phyloP scores from a whole-genome alignment of 2,329 filamentous ascomycete species.

The Bipolaris victoriae region DNA sequence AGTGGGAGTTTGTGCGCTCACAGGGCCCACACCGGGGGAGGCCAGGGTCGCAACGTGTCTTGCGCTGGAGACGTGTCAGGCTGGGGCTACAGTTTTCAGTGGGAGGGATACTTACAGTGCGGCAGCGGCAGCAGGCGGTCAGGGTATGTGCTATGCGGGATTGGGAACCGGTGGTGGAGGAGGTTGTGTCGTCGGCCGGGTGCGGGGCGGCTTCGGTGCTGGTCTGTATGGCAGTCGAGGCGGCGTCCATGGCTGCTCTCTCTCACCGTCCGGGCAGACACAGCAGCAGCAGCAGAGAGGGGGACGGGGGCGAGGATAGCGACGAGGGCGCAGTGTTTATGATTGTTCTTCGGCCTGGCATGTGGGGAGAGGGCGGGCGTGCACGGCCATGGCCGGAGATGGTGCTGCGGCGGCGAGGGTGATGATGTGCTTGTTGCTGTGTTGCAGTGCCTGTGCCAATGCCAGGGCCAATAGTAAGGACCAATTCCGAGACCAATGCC shows the following conservation, averaged over 20 bases:
- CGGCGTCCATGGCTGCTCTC: slow-evolving; percentile 31
- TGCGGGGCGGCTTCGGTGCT: slow-evolving; percentile 30
- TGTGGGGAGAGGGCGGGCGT: slow-evolving; percentile 10
- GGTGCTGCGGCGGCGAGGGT: slow-evolving; percentile 24
- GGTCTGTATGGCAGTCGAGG: slow-evolving; percentile 22
- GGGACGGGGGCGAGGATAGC: slow-evolving; percentile 10
- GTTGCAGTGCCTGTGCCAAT: background rate
- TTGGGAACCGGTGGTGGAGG: slow-evolving; percentile 33
- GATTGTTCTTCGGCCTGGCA: background rate
- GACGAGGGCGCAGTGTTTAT: slow-evolving; percentile 8
- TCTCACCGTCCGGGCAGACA: slow-evolving; percentile 15
- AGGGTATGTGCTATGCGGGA: slow-evolving; percentile 75
- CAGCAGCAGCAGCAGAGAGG: slow-evolving; percentile 8
- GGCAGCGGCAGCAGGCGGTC: slow-evolving; percentile 79
- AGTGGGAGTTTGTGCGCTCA: slow-evolving; percentile 86
- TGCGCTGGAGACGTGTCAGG: slow-evolving; percentile 66
- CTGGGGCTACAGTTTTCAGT: background rate
- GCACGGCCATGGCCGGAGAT: slow-evolving; percentile 31
- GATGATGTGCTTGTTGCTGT: slow-evolving; percentile 14
- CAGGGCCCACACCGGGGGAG: slow-evolving; percentile 91
- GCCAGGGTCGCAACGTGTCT: slow-evolving; percentile 93
- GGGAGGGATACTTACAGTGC: slow-evolving; percentile 64
- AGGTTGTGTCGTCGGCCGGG: slow-evolving; percentile 27
- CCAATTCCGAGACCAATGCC: background rate
- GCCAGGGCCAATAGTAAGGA: background rate